Evolutionary conservation across 2,329 filamentous ascomycete genomes (phyloP).

Genomic region (Fusarium drepaniforme): DNA sequence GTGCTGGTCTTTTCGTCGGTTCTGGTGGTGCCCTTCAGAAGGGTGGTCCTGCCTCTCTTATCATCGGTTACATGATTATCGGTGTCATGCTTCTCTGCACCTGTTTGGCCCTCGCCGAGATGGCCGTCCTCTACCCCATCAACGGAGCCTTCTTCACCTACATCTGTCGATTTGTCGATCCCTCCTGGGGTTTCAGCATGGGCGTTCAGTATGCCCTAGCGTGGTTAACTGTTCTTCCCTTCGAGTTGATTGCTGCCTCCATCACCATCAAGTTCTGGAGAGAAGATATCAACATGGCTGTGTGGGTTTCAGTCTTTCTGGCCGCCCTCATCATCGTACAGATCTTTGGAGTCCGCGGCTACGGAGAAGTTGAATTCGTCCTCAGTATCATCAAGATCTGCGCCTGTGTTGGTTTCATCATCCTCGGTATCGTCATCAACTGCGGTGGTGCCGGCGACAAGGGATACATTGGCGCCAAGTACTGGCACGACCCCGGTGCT

Average conservation of each 20-base stretch:
- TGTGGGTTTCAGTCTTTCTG: constrained; percentile 88
- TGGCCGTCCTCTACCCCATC: constrained; percentile 91
- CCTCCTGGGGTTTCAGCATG: constrained; percentile 95
- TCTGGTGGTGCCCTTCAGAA: constrained; percentile 78
- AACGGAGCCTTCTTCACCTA: constrained; percentile 94
- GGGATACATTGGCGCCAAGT: constrained; percentile 83
- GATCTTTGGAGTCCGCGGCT: constrained; percentile 87
- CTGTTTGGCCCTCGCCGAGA: constrained; percentile 90
- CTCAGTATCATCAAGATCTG: constrained; percentile 89
- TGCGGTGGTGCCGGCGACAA: constrained; percentile 80
- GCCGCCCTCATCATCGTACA: constrained; percentile 83
- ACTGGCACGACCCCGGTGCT: constrained; percentile 84
- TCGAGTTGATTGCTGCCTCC: constrained; percentile 89
- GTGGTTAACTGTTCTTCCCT: constrained; percentile 86
- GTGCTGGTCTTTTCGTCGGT: constrained; percentile 88
- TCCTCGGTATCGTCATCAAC: constrained; percentile 88
- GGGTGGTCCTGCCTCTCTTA: constrained; percentile 82
- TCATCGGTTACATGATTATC: constrained; percentile 74
- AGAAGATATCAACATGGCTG: constrained; percentile 71
- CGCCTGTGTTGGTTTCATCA: constrained; percentile 70
- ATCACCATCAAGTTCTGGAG: constrained; percentile 89
- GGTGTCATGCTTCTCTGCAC: constrained; percentile 59
- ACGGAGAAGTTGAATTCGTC: constrained; percentile 90
- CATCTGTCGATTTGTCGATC: constrained; percentile 91
- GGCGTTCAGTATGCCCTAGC: constrained; percentile 94